Evolutionary conservation across 768 basidiomycete genomes (phyloP), one percentile per base, ranked within the genome.

Genomic region (Suillus sp.): DNA sequence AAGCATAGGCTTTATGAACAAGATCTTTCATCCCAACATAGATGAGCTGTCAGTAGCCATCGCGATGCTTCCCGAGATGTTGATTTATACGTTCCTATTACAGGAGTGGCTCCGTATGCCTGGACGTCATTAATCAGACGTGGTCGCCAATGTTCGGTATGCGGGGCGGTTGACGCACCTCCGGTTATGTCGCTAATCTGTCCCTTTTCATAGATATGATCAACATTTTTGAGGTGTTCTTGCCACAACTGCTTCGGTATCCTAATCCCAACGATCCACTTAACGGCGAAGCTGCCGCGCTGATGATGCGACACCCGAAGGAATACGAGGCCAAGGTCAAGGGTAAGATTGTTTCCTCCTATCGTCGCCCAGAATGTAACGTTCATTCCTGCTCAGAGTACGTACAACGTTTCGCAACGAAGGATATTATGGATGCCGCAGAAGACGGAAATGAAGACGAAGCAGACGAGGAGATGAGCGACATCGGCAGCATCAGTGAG

Each of bases 131-230:
- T 76, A 98, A 98, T 74, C 96, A 98, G 80, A 97, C 96, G 18
- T 99, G 97, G 97, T 99, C 97, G 47, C 97, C 97, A 2, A 99
- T 99, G 97, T 99, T 97, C 74, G 95, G 95, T 96, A 74, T 74
- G 90, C 81, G 56, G 57, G 40, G n/a, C 13, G 43, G 59, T 57
- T 16, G 55, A 32, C 11, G 37, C 51, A 40, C 30, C 6, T 9
- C 34, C 40, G 56, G 67, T 11, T 9, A 42, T 16, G 27, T 47
- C 54, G 20, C 56, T 60, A 50, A 61, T 32, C n/a, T 35, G 22
- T 27, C 25, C 25, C 37, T 6, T 30, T 57, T 27, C 51, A 57
- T 71, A 98, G 96, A 99, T 78, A 96, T 99, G 91, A 93, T 98
- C 81, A 99, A 99, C 74, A 99, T 99, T 66, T 99, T 99, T 72